Evolutionary conservation across 163 green algal species (phyloP), one percentile per base, ranked within the genome.

Genomic region (Coccomyxa subellipsoidea): DNA sequence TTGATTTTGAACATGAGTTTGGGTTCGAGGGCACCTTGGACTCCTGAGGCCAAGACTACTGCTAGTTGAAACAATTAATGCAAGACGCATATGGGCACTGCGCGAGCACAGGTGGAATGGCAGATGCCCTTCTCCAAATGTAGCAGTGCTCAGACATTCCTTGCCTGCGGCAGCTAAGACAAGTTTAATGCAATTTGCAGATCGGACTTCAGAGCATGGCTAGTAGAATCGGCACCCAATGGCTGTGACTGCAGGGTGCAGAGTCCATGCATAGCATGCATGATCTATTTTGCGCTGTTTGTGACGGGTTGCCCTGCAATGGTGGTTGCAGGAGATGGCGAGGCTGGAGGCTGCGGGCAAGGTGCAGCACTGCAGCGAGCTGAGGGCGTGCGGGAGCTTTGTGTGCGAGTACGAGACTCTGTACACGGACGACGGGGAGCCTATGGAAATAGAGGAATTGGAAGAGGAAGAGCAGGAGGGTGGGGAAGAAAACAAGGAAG

Each of bases 341-440:
- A 38, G 21, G 70, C 12, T 38, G 32, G 32, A n/a, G 34, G 70
- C n/a, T 25, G 70, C 9, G 18, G 70, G 70, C 12, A 38, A 0
- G 18, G 70, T 53, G 25, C 32, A 77, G 70, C 21, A 38, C 70
- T 77, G 70, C 70, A 47, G 32, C 32, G 70, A 77, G 32, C 70
- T 77, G 8, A n/a, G 70, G 0, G 34, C 32, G 2, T 77, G 70
- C 70, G 70, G 70, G 0, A 40, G 27, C 32, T 77, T 77, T 53
- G 70, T 77, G 70, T 77, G 70, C 70, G 32, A 38, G 32, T 77
- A 40, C 21, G 70, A 77, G 70, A 27, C 18, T 18, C 70, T 77
- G n/a, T 77, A 77, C 70, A 40, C 18, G 9, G 70, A 77, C 32
- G 70, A 77, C 10, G 70, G 27, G 27, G 70, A 77, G 70, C 66